Base-by-base conservation (phyloP, 2,329 filamentous ascomycete genomes). In the Penicillium fuscoglaucum region DNA sequence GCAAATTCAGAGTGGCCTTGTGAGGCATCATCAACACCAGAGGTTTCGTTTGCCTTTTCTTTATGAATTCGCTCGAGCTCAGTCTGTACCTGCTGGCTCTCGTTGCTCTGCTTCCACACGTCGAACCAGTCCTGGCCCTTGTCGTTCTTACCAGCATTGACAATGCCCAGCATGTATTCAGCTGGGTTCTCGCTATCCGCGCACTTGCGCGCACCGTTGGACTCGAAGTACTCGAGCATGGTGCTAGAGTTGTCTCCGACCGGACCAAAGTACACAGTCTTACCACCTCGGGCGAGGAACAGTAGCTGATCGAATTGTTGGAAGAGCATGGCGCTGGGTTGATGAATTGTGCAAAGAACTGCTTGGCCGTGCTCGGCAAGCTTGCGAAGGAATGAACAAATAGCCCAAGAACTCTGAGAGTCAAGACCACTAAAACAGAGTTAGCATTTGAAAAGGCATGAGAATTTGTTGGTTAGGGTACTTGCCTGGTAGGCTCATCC, bases 291-390 rank as follows among this genome's bases (percentile, higher is more conserved):
- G 1, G 84, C 84, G 0, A 89, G 77, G 68, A 89, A 86, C 0
- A 88, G 74, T 1, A 88, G 72, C 1, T 80, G 78, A 61, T 88
- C 86, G 49, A 88, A 96, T 59, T 90, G 86, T 73, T 96, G 90
- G 79, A 97, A 96, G 47, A 96, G 82, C 80, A 96, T 90, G 40
- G 91, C 91, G 13, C 90, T 93, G 15, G 93, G 93, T 73, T 97
- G 93, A 73, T 97, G 93, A 60, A 97, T 96, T 0, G 93, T 96
- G 76, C 91, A 96, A 15, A 97, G 84, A 70, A 97, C 88, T 26
- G 93, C 91, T 73, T 95, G 91, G 10, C 93, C 93, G 57, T 85
- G 87, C 73, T 93, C 90, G 66, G 91, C 90, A 37, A 97, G 81
- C 77, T 93, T 96, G 74, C 93, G 88, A 40, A 97, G 83, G 24